Evolutionary conservation across 805 yeast species (phyloP).

Genomic region (Candida caryicola): DNA sequence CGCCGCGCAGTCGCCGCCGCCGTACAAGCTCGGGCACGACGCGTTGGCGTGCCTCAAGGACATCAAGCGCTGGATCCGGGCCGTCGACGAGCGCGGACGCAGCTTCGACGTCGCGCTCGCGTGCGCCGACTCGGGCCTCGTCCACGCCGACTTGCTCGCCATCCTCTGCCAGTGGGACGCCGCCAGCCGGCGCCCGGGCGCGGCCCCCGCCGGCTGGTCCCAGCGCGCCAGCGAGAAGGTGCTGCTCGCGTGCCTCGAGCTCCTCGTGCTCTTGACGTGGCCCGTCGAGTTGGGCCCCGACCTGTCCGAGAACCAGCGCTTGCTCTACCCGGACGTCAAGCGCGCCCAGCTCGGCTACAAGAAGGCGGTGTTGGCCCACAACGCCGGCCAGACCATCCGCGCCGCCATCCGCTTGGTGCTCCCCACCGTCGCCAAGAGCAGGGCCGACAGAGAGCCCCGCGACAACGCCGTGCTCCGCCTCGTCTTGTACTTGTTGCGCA

Average conservation of each 20-base stretch:
- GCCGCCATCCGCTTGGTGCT: conserved; percentile 69
- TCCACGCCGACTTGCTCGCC: conserved; percentile 67
- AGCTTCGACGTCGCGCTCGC: conserved; percentile 84
- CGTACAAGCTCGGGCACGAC: conserved; percentile 83
- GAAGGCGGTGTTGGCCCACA: conserved; percentile 55
- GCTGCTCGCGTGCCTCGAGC: conserved; percentile 70
- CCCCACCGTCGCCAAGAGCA: conserved; percentile 52
- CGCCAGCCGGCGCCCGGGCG: conserved; percentile 22
- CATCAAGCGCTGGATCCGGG: conserved; percentile 80
- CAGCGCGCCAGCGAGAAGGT: conserved; percentile 50
- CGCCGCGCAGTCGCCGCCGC: conserved; percentile 41
- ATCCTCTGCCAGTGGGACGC: conserved; percentile 75
- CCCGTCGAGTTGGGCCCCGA: conserved; percentile 67
- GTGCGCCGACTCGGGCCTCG: conserved; percentile 74
- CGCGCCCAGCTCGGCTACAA: conserved; percentile 72
- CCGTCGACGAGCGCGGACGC: conserved; percentile 71
- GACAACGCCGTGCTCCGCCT: conserved; percentile 73
- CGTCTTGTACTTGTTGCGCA: conserved; percentile 71
- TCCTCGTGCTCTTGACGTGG: conserved; percentile 83
- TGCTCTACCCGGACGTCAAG: conserved; percentile 56
- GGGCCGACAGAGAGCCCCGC: conserved; percentile 57
- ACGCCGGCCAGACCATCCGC: conserved; percentile 60
- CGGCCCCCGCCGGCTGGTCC: conserved; percentile 7
- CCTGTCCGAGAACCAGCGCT: conserved; percentile 56
- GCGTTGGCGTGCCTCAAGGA: conserved; percentile 85